These are phyloP conservation scores for Marchantia paleacea DNA, from an alignment of 225 moss, liverwort and hornwort species.

Conservation along the genomic window DNA sequence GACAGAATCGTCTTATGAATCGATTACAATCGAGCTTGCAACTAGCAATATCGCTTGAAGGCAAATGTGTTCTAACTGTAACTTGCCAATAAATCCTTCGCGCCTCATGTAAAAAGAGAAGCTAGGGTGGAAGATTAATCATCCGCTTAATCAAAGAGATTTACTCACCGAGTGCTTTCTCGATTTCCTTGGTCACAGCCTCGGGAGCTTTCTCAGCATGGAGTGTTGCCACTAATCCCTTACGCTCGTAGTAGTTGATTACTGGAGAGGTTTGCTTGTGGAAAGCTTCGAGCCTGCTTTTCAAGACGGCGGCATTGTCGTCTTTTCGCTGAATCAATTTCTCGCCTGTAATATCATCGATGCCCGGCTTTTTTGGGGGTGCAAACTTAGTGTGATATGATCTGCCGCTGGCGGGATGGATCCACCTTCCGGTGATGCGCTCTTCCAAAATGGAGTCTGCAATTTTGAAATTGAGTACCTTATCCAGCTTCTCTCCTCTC, in stretches of 20 bases:
- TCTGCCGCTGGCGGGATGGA: constrained; percentile 74
- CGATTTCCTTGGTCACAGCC: constrained; percentile 57
- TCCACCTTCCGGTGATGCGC: constrained; percentile 91
- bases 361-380: constrained; percentile 65
- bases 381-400: constrained; percentile 84
- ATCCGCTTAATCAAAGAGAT: not conserved
- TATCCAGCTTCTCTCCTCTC: constrained; percentile 71
- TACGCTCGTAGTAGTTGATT: constrained; percentile 60
- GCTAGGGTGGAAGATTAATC: constrained; percentile 6
- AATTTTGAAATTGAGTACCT: constrained; percentile 77
- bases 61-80: not conserved
- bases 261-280: constrained; percentile 82
- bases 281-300: constrained; percentile 64
- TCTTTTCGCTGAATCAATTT: constrained; percentile 86
- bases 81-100: not conserved
- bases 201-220: constrained; percentile 59
- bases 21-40: constrained; percentile 3
- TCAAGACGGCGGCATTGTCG: constrained; percentile 63
- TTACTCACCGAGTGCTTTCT: constrained; percentile 41
- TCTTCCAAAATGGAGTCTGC: constrained; percentile 76
- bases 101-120: not conserved
- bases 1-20: constrained; percentile 14
- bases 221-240: constrained; percentile 55
- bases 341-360: constrained; percentile 79
- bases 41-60: not conserved